Percentiles rank a stretch among this genome's conserved stretches.
Evolutionary conservation across 805 yeast species (phyloP).

Genomic region (Wickerhamiella alocasiicola): DNA sequence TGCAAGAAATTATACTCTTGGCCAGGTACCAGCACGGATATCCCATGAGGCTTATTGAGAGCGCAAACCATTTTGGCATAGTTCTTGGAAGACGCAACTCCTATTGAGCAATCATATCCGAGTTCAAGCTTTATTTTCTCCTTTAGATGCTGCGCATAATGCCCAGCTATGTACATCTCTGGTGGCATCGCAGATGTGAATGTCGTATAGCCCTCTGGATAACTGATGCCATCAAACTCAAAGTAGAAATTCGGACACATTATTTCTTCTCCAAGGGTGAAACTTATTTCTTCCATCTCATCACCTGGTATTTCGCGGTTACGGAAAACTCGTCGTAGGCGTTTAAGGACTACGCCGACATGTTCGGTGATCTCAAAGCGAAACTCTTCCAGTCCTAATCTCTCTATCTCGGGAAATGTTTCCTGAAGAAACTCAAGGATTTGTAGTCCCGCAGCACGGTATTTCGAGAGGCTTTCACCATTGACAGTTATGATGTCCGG

Average conservation of each 20-base stretch:
- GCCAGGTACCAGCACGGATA: constrained; percentile 22
- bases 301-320: background rate
- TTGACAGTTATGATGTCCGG: constrained; percentile 23
- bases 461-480: constrained; percentile 25
- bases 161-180: constrained; percentile 22
- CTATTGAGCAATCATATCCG: constrained; percentile 25
- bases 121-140: constrained; percentile 21
- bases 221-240: constrained; percentile 19
- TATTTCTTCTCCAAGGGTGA: constrained; percentile 1
- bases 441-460: constrained; percentile 24
- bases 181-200: constrained; percentile 8
- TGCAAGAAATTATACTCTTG: constrained; percentile 19
- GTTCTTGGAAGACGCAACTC: constrained; percentile 23
- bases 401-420: constrained; percentile 19
- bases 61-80: constrained; percentile 25
- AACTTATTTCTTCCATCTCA: background rate
- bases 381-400: constrained; percentile 28
- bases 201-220: constrained; percentile 15
- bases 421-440: constrained; percentile 20
- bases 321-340: background rate
- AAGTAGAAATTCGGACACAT: constrained; percentile 23
- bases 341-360: constrained; percentile 13
- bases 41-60: constrained; percentile 25
- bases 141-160: constrained; percentile 21
- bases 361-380: constrained; percentile 21